Conservation (phyloP, 305 asterid genomes). For the Petunia hybrid region DNA sequence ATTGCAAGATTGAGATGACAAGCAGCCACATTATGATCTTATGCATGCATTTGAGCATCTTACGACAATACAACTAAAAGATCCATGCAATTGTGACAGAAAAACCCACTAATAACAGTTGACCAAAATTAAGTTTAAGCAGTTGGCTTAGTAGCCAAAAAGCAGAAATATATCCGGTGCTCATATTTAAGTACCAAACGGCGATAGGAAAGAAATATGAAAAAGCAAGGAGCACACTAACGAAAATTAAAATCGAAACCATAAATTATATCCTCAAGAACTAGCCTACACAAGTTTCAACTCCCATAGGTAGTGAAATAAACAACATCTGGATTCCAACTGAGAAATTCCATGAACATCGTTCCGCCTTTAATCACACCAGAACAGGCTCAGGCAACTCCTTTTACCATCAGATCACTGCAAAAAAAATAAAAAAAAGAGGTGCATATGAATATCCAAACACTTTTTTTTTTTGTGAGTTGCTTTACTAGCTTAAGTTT, state of each 20-base stretch:
- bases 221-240: not conserved
- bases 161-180: constrained; percentile 13
- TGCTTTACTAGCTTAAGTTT: not conserved
- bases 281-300: constrained; percentile 16
- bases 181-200: not conserved
- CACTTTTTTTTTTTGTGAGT: not conserved
- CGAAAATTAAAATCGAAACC: not conserved
- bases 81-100: too few species aligned
- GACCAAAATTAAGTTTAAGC: not conserved
- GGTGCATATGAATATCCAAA: not conserved
- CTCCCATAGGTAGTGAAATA: not conserved
- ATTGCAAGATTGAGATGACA: too few species aligned
- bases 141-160: not conserved
- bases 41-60: too few species aligned
- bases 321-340: constrained; percentile 8
- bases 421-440: constrained; percentile 11
- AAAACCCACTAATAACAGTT: too few species aligned
- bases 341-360: not conserved
- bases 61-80: too few species aligned
- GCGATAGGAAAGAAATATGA: not conserved
- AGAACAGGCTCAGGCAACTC: not conserved
- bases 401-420: constrained; percentile 21
- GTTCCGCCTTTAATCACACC: not conserved
- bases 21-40: too few species aligned
- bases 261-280: not conserved